phyloP scores from a whole-genome alignment of 225 moss, liverwort and hornwort species.

The Pleurozium schreberi region DNA sequence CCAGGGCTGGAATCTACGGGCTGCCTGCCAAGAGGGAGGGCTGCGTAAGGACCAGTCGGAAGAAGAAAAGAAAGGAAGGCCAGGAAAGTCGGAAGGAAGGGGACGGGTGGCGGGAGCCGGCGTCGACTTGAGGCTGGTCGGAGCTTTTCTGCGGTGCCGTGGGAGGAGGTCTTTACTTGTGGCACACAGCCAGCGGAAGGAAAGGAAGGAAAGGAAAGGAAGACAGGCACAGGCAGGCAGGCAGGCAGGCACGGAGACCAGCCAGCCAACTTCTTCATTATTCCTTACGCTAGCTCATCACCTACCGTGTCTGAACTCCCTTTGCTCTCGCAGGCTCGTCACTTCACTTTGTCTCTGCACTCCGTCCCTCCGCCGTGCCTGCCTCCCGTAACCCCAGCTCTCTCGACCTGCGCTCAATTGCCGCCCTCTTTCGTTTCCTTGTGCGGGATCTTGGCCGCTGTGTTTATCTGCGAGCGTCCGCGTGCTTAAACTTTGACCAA shows the following conservation, averaged over 20 bases:
- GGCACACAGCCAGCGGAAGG: background rate
- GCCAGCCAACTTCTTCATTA: background rate
- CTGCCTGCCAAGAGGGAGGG: too few species aligned
- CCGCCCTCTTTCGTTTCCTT: background rate
- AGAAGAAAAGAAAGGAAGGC: too few species aligned
- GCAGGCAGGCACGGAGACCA: background rate
- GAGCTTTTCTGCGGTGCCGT: too few species aligned
- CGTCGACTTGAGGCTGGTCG: too few species aligned
- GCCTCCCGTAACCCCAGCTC: background rate
- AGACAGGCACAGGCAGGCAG: background rate
- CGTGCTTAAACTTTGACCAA: background rate
- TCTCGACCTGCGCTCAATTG: background rate
- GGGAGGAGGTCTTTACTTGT: background rate
- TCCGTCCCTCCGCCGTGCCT: background rate
- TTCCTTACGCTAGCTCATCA: background rate
- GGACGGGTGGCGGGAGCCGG: too few species aligned
- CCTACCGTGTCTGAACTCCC: background rate
- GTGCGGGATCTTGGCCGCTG: background rate
- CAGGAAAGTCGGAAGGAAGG: too few species aligned
- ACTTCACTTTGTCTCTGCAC: background rate
- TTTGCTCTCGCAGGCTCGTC: background rate
- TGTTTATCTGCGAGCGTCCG: background rate
- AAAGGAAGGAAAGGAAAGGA: background rate
- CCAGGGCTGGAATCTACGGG: too few species aligned
- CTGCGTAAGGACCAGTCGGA: too few species aligned